Evolutionary conservation across 345 rosid species (phyloP).

Genomic region (Anastatica hierochuntica): DNA sequence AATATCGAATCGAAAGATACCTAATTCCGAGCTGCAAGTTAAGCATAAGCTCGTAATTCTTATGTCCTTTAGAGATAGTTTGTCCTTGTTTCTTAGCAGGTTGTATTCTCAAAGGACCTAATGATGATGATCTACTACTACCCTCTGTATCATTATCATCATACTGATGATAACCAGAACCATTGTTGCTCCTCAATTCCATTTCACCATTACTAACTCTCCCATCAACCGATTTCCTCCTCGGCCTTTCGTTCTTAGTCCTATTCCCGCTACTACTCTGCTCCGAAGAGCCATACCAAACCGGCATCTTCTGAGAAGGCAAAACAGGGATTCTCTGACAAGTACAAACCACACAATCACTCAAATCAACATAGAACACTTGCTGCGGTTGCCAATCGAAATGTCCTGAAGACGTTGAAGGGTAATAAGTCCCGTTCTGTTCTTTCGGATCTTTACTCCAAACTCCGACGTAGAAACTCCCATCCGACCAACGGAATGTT

Average conservation of each 20-base stretch:
- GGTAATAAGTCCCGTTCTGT: slow-evolving; percentile 74
- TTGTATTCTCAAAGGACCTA: slow-evolving; percentile 33
- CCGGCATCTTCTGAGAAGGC: slow-evolving; percentile 79
- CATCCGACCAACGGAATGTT: slow-evolving; percentile 58
- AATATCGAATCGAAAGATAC: slow-evolving; percentile 25
- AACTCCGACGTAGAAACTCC: slow-evolving; percentile 77
- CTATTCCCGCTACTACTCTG: slow-evolving; percentile 27
- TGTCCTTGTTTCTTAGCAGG: slow-evolving; percentile 75
- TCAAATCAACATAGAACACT: slow-evolving; percentile 47
- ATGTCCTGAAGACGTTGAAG: slow-evolving; percentile 45
- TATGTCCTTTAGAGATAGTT: slow-evolving; percentile 86
- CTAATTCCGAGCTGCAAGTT: slow-evolving; percentile 96
- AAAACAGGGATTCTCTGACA: slow-evolving; percentile 53
- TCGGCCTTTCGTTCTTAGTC: slow-evolving; percentile 29
- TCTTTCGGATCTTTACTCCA: slow-evolving; percentile 83
- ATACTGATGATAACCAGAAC: slow-evolving; percentile 29
- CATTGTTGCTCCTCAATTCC: slow-evolving; percentile 36
- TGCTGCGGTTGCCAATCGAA: slow-evolving; percentile 80
- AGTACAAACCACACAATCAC: slow-evolving; percentile 46
- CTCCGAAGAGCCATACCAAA: slow-evolving; percentile 40
- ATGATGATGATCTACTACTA: slow-evolving; percentile 11
- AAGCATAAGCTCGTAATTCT: slow-evolving; percentile 96
- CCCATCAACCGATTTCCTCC: slow-evolving; percentile 65
- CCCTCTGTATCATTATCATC: slow-evolving; percentile 34
- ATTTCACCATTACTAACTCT: slow-evolving; percentile 44